A percentile compares a stretch with the other conserved stretches of the same genome.
Conservation (phyloP, 768 basidiomycete species). For the Tephrocybe sp. region DNA sequence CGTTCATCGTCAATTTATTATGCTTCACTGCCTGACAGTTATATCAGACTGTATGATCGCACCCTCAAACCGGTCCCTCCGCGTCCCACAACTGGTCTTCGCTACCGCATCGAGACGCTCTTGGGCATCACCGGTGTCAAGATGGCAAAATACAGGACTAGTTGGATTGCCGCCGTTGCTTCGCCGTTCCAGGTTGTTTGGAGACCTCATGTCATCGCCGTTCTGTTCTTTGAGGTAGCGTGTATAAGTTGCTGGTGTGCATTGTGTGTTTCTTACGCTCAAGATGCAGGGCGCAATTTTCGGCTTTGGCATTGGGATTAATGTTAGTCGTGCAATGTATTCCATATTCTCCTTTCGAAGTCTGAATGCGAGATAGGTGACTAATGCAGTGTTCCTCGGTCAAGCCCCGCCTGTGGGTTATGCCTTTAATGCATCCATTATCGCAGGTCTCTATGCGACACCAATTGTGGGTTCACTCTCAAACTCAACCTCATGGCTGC, state of each 20-base stretch:
- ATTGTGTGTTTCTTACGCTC: not conserved
- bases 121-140: slow-evolving; percentile 62
- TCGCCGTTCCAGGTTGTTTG: slow-evolving; percentile 55
- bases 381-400: slow-evolving; percentile 65
- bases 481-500: not conserved
- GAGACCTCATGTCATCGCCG: slow-evolving; percentile 58
- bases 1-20: not conserved
- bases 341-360: not conserved
- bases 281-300: slow-evolving; percentile 48
- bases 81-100: slow-evolving; percentile 39
- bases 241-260: slow-evolving; percentile 3
- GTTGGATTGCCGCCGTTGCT: slow-evolving; percentile 46
- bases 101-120: slow-evolving; percentile 56
- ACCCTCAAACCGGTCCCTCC: slow-evolving; percentile 49
- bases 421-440: slow-evolving; percentile 47
- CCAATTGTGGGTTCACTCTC: slow-evolving; percentile 41
- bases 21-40: not conserved
- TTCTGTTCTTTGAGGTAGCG: slow-evolving; percentile 55
- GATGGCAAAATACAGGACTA: slow-evolving; percentile 55
- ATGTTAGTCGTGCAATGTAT: slow-evolving; percentile 32
- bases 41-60: slow-evolving; percentile 63
- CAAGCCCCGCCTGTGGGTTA: slow-evolving; percentile 54
- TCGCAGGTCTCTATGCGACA: slow-evolving; percentile 55
- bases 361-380: slow-evolving; percentile 43
- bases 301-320: slow-evolving; percentile 66